phyloP scores from a whole-genome alignment of 768 basidiomycete species.

The Psilocybe azurescens region DNA sequence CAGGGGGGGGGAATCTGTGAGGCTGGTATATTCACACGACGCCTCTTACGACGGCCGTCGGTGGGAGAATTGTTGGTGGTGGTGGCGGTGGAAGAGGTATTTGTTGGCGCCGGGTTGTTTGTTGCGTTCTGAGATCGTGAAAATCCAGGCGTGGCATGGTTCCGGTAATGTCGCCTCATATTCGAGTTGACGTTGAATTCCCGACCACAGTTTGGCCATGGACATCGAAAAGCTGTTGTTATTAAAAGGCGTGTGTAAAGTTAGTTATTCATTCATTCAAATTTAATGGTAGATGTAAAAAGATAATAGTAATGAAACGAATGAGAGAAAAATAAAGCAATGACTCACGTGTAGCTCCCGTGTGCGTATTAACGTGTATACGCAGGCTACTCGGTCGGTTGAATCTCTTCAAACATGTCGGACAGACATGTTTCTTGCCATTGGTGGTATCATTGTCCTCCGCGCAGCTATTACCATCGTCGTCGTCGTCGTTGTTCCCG shows the following conservation, averaged over 20 bases:
- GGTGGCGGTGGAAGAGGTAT: neutral
- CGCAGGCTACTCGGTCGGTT: constrained; percentile 71
- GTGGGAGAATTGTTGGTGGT: constrained; percentile 18
- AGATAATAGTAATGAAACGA: constrained; percentile 3
- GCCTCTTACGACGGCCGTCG: constrained; percentile 32
- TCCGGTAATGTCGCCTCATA: constrained; percentile 81
- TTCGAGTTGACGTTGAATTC: constrained; percentile 87
- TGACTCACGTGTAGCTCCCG: constrained; percentile 69
- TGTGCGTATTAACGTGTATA: constrained; percentile 73
- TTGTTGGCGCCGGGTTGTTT: neutral
- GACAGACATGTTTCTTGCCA: constrained; percentile 55
- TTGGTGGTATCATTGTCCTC: constrained; percentile 19
- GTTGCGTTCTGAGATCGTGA: constrained; percentile 23
- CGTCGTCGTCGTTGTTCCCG: constrained; percentile 27
- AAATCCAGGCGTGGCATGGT: constrained; percentile 51
- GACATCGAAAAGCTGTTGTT: constrained; percentile 70
- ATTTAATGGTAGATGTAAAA: neutral
- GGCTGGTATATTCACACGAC: constrained; percentile 20
- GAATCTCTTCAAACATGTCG: constrained; percentile 66
- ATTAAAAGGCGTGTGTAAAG: neutral
- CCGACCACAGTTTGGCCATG: constrained; percentile 74
- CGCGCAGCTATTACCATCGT: constrained; percentile 16
- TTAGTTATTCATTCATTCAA: neutral
- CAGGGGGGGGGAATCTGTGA: neutral
- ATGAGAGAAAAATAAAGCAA: constrained; percentile 10